Percentiles rank a stretch among this genome's conserved stretches.
Evolutionary conservation across 306 rosid species (phyloP).

Genomic region (Rosa persica): DNA sequence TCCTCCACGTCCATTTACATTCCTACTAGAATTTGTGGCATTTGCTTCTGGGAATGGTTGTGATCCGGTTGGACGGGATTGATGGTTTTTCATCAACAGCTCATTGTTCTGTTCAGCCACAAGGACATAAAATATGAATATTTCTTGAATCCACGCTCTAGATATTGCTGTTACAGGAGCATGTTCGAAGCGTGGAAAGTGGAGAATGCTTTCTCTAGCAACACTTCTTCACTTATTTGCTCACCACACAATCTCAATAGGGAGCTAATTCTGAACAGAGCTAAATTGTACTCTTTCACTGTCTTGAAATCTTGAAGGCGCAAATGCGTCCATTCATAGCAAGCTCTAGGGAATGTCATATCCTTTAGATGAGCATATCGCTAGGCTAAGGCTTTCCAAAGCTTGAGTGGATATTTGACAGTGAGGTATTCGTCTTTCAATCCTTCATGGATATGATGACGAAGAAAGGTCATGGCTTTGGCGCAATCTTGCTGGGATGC

Average conservation of each 20-base stretch:
- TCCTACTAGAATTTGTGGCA: not conserved
- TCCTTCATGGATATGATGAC: not conserved
- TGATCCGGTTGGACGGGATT: not conserved
- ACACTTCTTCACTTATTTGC: not conserved
- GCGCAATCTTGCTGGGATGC: not conserved
- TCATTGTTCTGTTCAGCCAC: constrained; percentile 3
- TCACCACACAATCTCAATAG: not conserved
- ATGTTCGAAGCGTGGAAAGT: not conserved
- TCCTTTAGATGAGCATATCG: not conserved
- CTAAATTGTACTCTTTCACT: not conserved
- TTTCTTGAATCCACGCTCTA: not conserved
- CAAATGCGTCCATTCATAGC: not conserved
- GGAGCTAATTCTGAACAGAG: not conserved
- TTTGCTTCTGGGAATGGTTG: not conserved
- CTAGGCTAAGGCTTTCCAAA: not conserved
- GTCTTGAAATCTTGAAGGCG: not conserved
- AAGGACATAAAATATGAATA: not conserved
- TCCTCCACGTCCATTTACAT: not conserved
- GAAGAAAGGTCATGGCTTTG: not conserved
- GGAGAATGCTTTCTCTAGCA: not conserved
- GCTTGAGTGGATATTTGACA: not conserved
- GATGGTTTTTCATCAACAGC: not conserved
- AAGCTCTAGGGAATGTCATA: not conserved
- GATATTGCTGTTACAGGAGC: not conserved
- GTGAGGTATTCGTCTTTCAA: not conserved